Evolutionary conservation across 2,329 filamentous ascomycete genomes (phyloP).

Genomic region (Hypoxylon sp.): DNA sequence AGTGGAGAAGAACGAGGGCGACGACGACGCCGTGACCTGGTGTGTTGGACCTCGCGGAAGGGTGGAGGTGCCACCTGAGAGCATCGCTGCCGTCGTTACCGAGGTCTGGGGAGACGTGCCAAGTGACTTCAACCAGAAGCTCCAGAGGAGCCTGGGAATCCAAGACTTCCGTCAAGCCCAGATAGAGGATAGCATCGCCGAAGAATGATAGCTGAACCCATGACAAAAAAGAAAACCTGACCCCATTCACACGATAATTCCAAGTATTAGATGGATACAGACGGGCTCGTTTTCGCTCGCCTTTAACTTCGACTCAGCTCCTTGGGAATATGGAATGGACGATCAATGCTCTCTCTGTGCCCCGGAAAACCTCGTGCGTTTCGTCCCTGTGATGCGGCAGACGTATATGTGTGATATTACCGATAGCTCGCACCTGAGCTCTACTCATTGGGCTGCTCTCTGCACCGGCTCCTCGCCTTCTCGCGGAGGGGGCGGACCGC

Average conservation of each 20-base stretch:
- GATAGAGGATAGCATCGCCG: slow-evolving; percentile 24
- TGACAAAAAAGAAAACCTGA: neutral
- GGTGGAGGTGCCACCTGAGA: slow-evolving; percentile 81
- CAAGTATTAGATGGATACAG: neutral
- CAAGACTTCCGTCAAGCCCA: slow-evolving; percentile 38
- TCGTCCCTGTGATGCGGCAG: neutral
- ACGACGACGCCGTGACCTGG: slow-evolving; percentile 82
- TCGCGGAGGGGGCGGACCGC: slow-evolving; percentile 63
- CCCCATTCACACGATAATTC: slow-evolving; percentile 7
- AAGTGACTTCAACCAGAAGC: slow-evolving; percentile 64
- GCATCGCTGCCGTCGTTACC: slow-evolving; percentile 74
- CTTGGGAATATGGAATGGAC: neutral
- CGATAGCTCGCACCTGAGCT: neutral
- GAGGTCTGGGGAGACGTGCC: slow-evolving; percentile 63
- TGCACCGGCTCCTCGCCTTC: slow-evolving; percentile 55
- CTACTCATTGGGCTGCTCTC: slow-evolving; percentile 10
- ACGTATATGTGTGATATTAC: neutral
- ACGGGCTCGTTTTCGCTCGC: neutral
- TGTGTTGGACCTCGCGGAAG: slow-evolving; percentile 85
- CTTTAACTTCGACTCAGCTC: neutral
- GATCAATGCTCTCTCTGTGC: too few species aligned
- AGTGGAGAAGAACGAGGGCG: slow-evolving; percentile 69
- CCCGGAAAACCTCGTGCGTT: neutral
- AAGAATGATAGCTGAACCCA: slow-evolving; percentile 28
- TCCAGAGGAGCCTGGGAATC: slow-evolving; percentile 69